Base-by-base conservation (phyloP, 257 asterid genomes). In the Cordia subcordata region DNA sequence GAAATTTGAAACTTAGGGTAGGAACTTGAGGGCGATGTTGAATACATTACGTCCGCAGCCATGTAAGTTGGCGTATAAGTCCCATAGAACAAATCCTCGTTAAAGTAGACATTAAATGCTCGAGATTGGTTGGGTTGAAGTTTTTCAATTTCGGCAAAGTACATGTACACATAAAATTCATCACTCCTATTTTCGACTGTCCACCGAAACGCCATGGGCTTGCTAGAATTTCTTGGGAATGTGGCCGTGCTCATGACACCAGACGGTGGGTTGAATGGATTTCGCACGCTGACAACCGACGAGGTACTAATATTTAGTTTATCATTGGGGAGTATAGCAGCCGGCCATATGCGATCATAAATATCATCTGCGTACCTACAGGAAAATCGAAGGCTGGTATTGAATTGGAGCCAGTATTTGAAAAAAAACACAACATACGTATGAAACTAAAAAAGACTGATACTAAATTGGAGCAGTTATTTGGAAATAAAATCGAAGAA, bases 291-390 rank as follows among this genome's bases (percentile, higher is more conserved):
- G n/a, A n/a, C n/a, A n/a, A n/a, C n/a, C n/a, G n/a, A n/a, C n/a
- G n/a, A n/a, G n/a, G n/a, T n/a, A n/a, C n/a, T 16, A 10, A 61
- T 68, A 19, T 8, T 57, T 37, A 54, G n/a, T 11, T 6, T 6
- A 2, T 0, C 1, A 17, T 4, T 2, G 0, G 4, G 0, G 5
- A 15, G 10, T 0, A 16, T 0, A 54, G n/a, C n/a, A 54, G 72
- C 21, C 10, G 1, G 18, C 82, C 82, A 79, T 1, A 53, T 46
- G 44, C 80, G 72, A 52, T 76, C 85, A 10, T 56, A 67, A 9
- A 53, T 13, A 22, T 76, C 73, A 5, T 63, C 72, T n/a, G 53
- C 57, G 63, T 63, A 71, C 65, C 80, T 66, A 40, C n/a, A n/a
- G n/a, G n/a, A n/a, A n/a, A n/a, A n/a, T n/a, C n/a, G n/a, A n/a